Evolutionary conservation across 1,284 basidiomycete genomes (phyloP).

Genomic region (Apiotrichum mycotoxinovorans): DNA sequence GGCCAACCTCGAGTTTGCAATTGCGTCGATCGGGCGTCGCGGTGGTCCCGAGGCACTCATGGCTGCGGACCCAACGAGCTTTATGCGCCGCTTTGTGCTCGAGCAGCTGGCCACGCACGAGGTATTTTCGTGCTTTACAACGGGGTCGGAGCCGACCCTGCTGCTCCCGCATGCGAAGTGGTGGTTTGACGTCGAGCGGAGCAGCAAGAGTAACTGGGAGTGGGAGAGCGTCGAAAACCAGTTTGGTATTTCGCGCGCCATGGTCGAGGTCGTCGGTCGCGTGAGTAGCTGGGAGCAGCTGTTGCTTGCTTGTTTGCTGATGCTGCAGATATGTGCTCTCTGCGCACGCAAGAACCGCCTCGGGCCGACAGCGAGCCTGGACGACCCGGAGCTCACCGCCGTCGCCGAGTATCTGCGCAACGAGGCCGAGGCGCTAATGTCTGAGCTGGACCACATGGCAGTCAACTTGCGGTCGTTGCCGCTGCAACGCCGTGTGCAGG

Average conservation of each 20-base stretch:
- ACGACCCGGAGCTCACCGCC: conserved; percentile 9
- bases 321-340: conserved; percentile 4
- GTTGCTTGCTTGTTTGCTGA: neutral
- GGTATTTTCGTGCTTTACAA: conserved; percentile 22
- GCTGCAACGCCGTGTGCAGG: conserved; percentile 17
- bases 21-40: conserved; percentile 11
- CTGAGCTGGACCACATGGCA: conserved; percentile 10
- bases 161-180: conserved; percentile 13
- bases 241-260: conserved; percentile 20
- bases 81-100: conserved; percentile 19
- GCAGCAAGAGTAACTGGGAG: conserved; percentile 10
- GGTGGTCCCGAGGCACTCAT: conserved; percentile 20
- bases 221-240: conserved; percentile 22
- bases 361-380: neutral
- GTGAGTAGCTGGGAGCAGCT: too few relatives aligned
- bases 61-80: conserved; percentile 6
- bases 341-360: conserved; percentile 11
- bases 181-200: conserved; percentile 19
- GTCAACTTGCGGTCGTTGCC: conserved; percentile 8
- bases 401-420: conserved; percentile 5
- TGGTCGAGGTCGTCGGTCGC: conserved; percentile 21
- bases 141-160: conserved; percentile 19
- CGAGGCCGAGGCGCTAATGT: conserved; percentile 9
- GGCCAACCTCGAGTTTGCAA: conserved; percentile 22
- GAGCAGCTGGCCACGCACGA: conserved; percentile 26